Conservation (phyloP, 2,329 filamentous ascomycete genomes). For the Microdochium bolleyi region DNA sequence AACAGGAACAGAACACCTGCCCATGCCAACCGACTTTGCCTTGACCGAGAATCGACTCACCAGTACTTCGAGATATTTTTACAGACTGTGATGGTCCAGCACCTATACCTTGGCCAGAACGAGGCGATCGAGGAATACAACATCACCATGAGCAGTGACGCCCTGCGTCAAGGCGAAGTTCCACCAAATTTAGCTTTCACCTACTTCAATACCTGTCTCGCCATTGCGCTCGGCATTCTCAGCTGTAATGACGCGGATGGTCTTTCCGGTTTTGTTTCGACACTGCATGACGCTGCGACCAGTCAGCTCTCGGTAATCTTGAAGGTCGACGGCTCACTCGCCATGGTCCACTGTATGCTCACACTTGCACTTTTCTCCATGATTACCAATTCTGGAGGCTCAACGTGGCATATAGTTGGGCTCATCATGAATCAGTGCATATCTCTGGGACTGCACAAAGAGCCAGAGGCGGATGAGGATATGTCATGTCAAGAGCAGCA, state of each 20-base stretch:
- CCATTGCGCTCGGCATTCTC: slow-evolving; percentile 1
- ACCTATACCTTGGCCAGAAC: background rate
- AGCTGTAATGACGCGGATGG: background rate
- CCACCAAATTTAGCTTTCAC: background rate
- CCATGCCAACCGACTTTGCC: background rate
- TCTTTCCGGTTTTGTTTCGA: background rate
- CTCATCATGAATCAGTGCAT: slow-evolving; percentile 20
- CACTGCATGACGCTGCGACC: slow-evolving; percentile 2
- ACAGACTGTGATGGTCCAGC: background rate
- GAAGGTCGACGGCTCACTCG: background rate
- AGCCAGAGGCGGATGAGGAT: slow-evolving; percentile 4
- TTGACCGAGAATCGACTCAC: background rate
- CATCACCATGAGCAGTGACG: background rate
- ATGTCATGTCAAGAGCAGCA: background rate
- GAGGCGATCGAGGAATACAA: background rate
- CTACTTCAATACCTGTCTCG: slow-evolving; percentile 2
- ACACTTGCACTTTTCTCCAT: slow-evolving; percentile 14
- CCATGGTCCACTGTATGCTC: slow-evolving; percentile 4
- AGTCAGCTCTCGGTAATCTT: slow-evolving; percentile 1
- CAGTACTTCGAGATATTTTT: slow-evolving; percentile 1
- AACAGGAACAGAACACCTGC: background rate
- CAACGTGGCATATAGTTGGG: slow-evolving; percentile 20
- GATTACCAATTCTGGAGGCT: slow-evolving; percentile 13
- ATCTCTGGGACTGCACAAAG: slow-evolving; percentile 16
- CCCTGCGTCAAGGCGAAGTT: background rate